Percentiles rank a stretch among this genome's conserved stretches.
Evolutionary conservation across 2,329 filamentous ascomycete species (phyloP).

Genomic region (Neobulgaria alba): DNA sequence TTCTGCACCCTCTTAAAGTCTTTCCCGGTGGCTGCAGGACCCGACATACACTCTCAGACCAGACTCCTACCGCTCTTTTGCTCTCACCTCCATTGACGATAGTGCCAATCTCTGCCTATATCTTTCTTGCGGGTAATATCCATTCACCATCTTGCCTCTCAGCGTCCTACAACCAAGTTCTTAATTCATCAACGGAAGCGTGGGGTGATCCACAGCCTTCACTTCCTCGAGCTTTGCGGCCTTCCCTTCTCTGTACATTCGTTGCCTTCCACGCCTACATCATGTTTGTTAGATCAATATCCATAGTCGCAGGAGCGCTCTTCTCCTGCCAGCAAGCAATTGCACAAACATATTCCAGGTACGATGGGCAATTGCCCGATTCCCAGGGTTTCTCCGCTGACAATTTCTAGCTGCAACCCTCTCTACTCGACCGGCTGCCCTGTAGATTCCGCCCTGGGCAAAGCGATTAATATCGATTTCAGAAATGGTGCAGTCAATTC

Average conservation of each 20-base stretch:
- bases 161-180: neutral
- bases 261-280: constrained; percentile 10
- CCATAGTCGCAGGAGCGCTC: constrained; percentile 14
- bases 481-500: constrained; percentile 67
- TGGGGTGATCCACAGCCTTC: neutral
- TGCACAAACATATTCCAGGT: constrained; percentile 39
- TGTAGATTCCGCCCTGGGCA: constrained; percentile 71
- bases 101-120: neutral
- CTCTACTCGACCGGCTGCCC: constrained; percentile 51
- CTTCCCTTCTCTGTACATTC: constrained; percentile 13
- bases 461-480: constrained; percentile 79
- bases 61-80: neutral
- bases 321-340: constrained; percentile 14
- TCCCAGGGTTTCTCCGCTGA: neutral
- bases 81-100: neutral
- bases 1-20: constrained; percentile 14
- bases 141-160: neutral
- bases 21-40: constrained; percentile 13
- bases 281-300: constrained; percentile 23
- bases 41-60: constrained; percentile 5
- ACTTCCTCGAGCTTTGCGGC: neutral
- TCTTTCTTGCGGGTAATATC: neutral
- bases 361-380: neutral
- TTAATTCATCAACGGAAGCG: neutral
- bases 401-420: constrained; percentile 41